These are phyloP conservation scores for Boletus insuetus DNA, from an alignment of 768 basidiomycete species.

Conservation along the genomic window DNA sequence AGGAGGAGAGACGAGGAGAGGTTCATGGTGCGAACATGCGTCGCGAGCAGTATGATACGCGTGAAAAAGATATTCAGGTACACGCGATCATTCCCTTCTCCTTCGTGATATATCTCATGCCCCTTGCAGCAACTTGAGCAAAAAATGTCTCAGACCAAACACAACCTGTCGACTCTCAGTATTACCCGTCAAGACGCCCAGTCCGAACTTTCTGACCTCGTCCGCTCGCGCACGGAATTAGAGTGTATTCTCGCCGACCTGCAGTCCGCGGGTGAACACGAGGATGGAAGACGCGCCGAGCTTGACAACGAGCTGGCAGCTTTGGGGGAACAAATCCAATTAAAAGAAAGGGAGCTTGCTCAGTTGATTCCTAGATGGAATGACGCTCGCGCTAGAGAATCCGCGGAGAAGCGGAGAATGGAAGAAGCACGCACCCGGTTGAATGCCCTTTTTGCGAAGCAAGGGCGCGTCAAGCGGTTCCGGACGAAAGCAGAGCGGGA, in stretches of 20 bases:
- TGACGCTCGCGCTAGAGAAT: constrained; percentile 47
- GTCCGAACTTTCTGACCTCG: constrained; percentile 81
- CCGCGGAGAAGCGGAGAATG: constrained; percentile 58
- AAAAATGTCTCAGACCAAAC: constrained; percentile 65
- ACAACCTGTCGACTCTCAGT: constrained; percentile 64
- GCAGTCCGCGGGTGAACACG: constrained; percentile 57
- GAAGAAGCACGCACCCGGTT: constrained; percentile 74
- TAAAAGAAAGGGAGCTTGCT: constrained; percentile 62
- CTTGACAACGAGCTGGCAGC: constrained; percentile 63
- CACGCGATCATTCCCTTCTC: constrained; percentile 12
- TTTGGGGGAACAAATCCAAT: constrained; percentile 57
- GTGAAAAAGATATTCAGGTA: constrained; percentile 86
- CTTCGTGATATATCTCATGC: background rate
- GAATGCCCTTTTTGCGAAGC: constrained; percentile 80
- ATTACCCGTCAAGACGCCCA: constrained; percentile 75
- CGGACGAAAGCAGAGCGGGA: constrained; percentile 82
- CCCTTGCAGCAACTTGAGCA: constrained; percentile 66
- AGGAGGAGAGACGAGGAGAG: constrained; percentile 77
- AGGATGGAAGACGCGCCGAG: constrained; percentile 60
- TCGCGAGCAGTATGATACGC: constrained; percentile 74
- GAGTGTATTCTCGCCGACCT: constrained; percentile 83
- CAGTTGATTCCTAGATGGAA: constrained; percentile 72
- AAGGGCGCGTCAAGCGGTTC: constrained; percentile 86
- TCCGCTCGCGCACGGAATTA: constrained; percentile 81
- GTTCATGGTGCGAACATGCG: constrained; percentile 82